A percentile compares a stretch with the other conserved stretches of the same genome.
These are phyloP conservation scores for Paramecium tetraurelia DNA, from an alignment of 73 alveolate species.

Conservation along the genomic window DNA sequence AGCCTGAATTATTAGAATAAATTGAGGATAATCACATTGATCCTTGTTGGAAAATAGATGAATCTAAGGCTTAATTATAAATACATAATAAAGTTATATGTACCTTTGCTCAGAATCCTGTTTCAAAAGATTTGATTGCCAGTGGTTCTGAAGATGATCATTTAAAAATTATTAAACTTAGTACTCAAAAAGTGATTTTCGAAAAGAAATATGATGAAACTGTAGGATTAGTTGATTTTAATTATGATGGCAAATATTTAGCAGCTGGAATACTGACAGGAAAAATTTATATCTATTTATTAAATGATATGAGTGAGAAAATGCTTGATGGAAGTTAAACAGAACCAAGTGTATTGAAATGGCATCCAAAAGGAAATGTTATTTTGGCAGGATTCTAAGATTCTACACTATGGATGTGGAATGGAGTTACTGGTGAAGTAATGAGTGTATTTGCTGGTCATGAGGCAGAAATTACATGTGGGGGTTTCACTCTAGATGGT, in stretches of 20 bases:
- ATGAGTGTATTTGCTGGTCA: slow-evolving; percentile 57
- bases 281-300: not conserved
- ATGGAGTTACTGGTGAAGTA: slow-evolving; percentile 56
- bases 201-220: slow-evolving; percentile 53
- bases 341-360: slow-evolving; percentile 45
- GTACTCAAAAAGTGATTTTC: not conserved
- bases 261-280: slow-evolving; percentile 49
- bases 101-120: slow-evolving; percentile 38
- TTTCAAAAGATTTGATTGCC: slow-evolving; percentile 2
- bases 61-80: not conserved
- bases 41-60: not conserved
- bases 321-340: not conserved
- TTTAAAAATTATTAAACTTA: slow-evolving; percentile 1
- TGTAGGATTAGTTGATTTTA: slow-evolving; percentile 38
- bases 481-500: slow-evolving; percentile 60
- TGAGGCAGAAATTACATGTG: slow-evolving; percentile 60
- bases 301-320: not conserved
- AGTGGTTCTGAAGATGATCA: slow-evolving; percentile 58
- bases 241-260: slow-evolving; percentile 51
- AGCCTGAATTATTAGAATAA: not conserved
- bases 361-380: slow-evolving; percentile 63
- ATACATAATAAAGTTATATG: slow-evolving; percentile 39
- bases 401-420: slow-evolving; percentile 59
- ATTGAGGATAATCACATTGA: not conserved
- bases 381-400: slow-evolving; percentile 59